phyloP scores from a whole-genome alignment of 2,329 filamentous ascomycete genomes.

The Pseudogymnoascus sp. region DNA sequence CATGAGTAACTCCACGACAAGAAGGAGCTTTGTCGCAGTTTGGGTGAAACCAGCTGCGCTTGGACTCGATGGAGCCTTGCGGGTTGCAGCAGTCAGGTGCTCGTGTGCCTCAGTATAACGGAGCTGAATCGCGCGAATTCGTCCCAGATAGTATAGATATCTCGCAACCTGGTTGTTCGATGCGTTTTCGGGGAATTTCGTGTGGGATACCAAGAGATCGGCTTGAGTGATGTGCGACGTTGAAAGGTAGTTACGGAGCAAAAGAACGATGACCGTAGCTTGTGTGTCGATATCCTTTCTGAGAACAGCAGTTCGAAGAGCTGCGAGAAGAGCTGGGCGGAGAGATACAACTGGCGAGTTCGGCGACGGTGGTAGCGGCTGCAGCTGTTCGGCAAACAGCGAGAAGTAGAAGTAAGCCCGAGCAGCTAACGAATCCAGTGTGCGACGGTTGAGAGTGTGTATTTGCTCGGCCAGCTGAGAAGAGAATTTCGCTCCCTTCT shows the following conservation, averaged over 20 bases:
- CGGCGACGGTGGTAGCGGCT: slow-evolving; percentile 80
- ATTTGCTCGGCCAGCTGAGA: slow-evolving; percentile 75
- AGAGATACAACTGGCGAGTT: slow-evolving; percentile 82
- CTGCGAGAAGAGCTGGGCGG: slow-evolving; percentile 77
- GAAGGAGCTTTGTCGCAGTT: slow-evolving; percentile 89
- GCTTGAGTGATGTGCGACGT: slow-evolving; percentile 97
- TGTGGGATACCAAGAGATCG: slow-evolving; percentile 91
- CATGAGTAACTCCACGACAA: slow-evolving; percentile 96
- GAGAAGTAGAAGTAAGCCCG: slow-evolving; percentile 99
- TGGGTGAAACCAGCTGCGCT: slow-evolving; percentile 93
- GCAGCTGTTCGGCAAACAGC: slow-evolving; percentile 86
- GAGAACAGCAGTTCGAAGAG: slow-evolving; percentile 88
- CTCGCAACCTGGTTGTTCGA: slow-evolving; percentile 97
- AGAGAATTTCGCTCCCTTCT: slow-evolving; percentile 80
- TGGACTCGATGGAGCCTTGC: slow-evolving; percentile 85
- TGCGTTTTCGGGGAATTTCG: slow-evolving; percentile 86
- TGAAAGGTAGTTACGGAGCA: slow-evolving; percentile 91
- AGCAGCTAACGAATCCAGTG: slow-evolving; percentile 85
- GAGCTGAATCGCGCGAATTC: slow-evolving; percentile 92
- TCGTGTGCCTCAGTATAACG: slow-evolving; percentile 96
- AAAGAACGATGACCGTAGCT: slow-evolving; percentile 86
- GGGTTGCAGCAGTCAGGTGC: slow-evolving; percentile 84
- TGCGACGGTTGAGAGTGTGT: slow-evolving; percentile 84
- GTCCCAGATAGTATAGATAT: slow-evolving; percentile 94
- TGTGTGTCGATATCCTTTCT: slow-evolving; percentile 98